Percentiles rank a stretch among this genome's conserved stretches.
Conservation (phyloP, 805 yeast species). For the Schwanniomyces vanrijiae region DNA sequence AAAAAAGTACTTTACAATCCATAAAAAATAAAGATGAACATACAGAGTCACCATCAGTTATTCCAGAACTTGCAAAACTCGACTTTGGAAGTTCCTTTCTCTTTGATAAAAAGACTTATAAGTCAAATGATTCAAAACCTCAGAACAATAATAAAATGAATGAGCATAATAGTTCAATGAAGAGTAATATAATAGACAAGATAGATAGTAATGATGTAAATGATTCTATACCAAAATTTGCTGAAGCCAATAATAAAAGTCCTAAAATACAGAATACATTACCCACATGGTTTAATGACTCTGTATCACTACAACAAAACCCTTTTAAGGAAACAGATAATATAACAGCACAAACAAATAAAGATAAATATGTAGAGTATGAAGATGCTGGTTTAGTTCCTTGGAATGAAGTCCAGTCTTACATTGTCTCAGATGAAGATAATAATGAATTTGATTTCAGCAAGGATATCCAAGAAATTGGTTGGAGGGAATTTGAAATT, state of each 20-base stretch:
- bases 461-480: slow-evolving; percentile 11
- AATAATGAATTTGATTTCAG: slow-evolving; percentile 13
- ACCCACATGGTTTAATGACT: slow-evolving; percentile 33
- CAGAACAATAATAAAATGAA: too few species aligned
- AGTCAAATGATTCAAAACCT: too few species aligned
- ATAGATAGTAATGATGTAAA: slow-evolving; percentile 3
- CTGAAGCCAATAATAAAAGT: slow-evolving; percentile 6
- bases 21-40: neutral
- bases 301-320: slow-evolving; percentile 1
- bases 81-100: slow-evolving; percentile 18
- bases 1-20: neutral
- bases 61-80: neutral
- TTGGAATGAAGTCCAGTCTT: slow-evolving; percentile 45
- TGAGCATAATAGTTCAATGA: too few species aligned
- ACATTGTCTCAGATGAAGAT: neutral
- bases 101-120: neutral
- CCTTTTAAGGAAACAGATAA: slow-evolving; percentile 2
- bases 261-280: slow-evolving; percentile 13
- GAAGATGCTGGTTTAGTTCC: slow-evolving; percentile 52
- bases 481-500: neutral
- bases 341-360: neutral
- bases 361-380: slow-evolving; percentile 27
- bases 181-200: too few species aligned
- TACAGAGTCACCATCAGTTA: neutral
- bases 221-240: slow-evolving; percentile 8